Evolutionary conservation across 106 monocot species (phyloP), one percentile per base, ranked within the genome.

Genomic region (Xerophyta viscosa): DNA sequence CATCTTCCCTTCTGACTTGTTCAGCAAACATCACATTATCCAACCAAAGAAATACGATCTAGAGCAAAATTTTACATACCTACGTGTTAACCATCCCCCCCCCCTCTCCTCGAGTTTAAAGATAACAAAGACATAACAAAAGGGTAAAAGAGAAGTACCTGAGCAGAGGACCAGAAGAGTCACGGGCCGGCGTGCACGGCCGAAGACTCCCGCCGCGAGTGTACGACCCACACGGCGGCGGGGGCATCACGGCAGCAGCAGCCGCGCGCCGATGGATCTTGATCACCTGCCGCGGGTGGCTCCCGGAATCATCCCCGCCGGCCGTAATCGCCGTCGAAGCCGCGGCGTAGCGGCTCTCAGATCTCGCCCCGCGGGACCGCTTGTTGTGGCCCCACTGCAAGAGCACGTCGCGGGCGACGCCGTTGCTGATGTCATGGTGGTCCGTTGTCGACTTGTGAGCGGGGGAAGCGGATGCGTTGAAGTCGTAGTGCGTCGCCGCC

Each of bases 241-340:
- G n/a, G n/a, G n/a, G 73, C 8, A 67, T 61, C 72, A 66, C n/a
- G n/a, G n/a, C n/a, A n/a, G n/a, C 29, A 18, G 61, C 56, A 19
- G 48, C 67, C 21, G 62, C 27, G 47, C 80, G 52, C 48, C 88
- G 71, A 11, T 54, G 88, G 66, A 79, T 73, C 75, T 72, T 82
- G 10, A 61, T 14, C 31, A 50, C 24, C 50, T 28, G 52, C 14
- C 59, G 24, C 31, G 47, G 21, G 62, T 46, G 29, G 11, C 54
- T 37, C 6, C 65, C 50, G 0, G 71, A 52, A 19, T 68, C 69
- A 18, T 64, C 52, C 20, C 39, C 78, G 27, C 44, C 57, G n/a
- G n/a, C n/a, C n/a, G 54, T n/a, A 23, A 59, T 17, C 1, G 46
- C 46, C 19, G 46, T 19, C 2, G 46, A 1, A 17, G 46, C n/a